Evolutionary conservation across 1,139 yeast genomes (phyloP).

Genomic region (Geotrichum aggregatum): DNA sequence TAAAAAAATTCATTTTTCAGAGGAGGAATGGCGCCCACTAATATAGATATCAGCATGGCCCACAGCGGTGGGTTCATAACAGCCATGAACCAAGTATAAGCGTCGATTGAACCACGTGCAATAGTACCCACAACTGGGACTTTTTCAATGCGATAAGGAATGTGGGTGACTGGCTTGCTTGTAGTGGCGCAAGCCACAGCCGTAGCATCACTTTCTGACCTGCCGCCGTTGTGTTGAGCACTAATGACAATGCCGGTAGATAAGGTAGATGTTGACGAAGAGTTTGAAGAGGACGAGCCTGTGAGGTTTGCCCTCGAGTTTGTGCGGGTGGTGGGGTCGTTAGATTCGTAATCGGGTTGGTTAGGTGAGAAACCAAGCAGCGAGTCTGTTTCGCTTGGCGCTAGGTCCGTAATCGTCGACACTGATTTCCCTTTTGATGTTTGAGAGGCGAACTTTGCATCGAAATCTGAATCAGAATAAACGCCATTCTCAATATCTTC

Average conservation of each 20-base stretch:
- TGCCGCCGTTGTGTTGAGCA: neutral
- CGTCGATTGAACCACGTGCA: neutral
- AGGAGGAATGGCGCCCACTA: constrained; percentile 76
- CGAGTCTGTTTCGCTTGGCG: constrained; percentile 3
- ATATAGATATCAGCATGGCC: constrained; percentile 78
- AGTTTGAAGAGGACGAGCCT: neutral
- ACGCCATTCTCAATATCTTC: constrained; percentile 3
- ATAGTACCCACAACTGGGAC: neutral
- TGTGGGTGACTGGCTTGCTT: neutral
- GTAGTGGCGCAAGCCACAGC: neutral
- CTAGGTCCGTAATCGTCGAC: neutral
- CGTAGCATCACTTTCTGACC: neutral
- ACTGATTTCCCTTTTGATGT: constrained; percentile 9
- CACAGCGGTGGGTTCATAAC: constrained; percentile 94
- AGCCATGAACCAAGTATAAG: constrained; percentile 33
- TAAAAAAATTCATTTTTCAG: constrained; percentile 65
- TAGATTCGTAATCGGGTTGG: neutral
- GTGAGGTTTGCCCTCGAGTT: neutral
- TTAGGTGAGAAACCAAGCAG: constrained; percentile 1
- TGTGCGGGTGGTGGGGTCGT: neutral
- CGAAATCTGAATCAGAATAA: constrained; percentile 4
- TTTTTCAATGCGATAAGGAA: constrained; percentile 1
- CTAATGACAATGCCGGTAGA: constrained; percentile 12
- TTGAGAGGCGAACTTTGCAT: neutral
- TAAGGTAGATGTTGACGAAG: constrained; percentile 12